Evolutionary conservation across 2,329 filamentous ascomycete genomes (phyloP).

Genomic region (Aspergillus sp.): DNA sequence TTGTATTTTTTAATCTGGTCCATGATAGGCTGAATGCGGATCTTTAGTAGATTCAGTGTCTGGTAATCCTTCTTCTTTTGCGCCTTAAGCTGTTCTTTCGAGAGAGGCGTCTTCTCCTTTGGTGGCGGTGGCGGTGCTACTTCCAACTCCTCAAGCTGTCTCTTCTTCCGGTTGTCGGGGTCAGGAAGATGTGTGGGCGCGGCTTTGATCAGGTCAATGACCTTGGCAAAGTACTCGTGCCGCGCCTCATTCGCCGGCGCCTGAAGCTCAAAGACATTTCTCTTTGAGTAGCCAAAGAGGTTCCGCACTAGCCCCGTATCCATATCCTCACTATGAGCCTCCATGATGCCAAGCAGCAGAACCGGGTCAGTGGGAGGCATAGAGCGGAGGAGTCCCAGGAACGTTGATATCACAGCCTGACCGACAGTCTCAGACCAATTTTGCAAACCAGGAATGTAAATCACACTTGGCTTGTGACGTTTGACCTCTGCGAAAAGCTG

Average conservation of each 20-base stretch:
- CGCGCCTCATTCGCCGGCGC: conserved; percentile 68
- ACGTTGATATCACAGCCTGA: conserved; percentile 71
- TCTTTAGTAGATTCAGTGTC: conserved; percentile 83
- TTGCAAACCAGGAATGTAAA: conserved; percentile 90
- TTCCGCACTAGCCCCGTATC: conserved; percentile 69
- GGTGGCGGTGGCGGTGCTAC: conserved; percentile 74
- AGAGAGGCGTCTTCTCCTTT: conserved; percentile 63
- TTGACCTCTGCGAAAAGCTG: conserved; percentile 90
- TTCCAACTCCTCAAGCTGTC: conserved; percentile 76
- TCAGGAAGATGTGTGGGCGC: conserved; percentile 86
- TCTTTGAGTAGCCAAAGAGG: conserved; percentile 83
- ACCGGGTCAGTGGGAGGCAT: conserved; percentile 91
- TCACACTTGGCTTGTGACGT: conserved; percentile 91
- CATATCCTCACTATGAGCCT: conserved; percentile 67
- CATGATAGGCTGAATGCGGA: conserved; percentile 91
- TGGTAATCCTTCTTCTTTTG: conserved; percentile 83
- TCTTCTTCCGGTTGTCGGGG: conserved; percentile 81
- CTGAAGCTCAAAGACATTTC: conserved; percentile 72
- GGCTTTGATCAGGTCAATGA: conserved; percentile 77
- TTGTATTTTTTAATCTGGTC: conserved; percentile 95
- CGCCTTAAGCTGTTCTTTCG: conserved; percentile 78
- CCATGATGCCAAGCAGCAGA: conserved; percentile 82
- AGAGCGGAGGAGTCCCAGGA: conserved; percentile 77
- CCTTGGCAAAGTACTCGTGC: conserved; percentile 76
- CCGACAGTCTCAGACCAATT: conserved; percentile 80